Conservation (phyloP, 2,329 filamentous ascomycete species). For the Monilinia vaccinii-corymbosi region DNA sequence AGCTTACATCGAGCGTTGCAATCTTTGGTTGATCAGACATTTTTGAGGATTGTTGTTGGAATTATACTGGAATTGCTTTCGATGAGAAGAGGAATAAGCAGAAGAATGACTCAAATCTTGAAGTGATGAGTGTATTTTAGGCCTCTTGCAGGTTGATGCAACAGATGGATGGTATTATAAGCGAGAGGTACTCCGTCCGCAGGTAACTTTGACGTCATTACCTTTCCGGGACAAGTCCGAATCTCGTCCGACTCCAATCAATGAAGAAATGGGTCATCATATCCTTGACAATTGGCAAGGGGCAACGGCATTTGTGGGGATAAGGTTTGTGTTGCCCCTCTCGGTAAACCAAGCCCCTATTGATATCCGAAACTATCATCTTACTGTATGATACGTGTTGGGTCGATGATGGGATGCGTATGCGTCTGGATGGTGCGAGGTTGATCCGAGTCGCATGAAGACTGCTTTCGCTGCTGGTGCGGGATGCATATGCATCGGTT, state of each 20-base stretch:
- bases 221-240: slow-evolving; percentile 7
- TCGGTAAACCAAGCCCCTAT: background rate
- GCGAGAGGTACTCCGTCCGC: too few relatives aligned
- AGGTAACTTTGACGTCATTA: background rate
- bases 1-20: slow-evolving; percentile 10
- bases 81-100: background rate
- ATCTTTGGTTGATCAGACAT: slow-evolving; percentile 10
- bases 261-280: background rate
- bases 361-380: too few relatives aligned
- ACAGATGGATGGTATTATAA: too few relatives aligned
- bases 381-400: background rate
- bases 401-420: too few relatives aligned
- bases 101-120: background rate
- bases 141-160: background rate
- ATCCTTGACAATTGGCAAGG: background rate
- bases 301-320: background rate
- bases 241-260: background rate
- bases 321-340: background rate
- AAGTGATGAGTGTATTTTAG: background rate
- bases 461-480: background rate
- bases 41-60: background rate
- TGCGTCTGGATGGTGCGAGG: background rate
- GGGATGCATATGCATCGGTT: background rate
- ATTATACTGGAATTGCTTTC: background rate
- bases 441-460: background rate